These are phyloP conservation scores for Hypoxylon perforatum DNA, from an alignment of 495 filamentous ascomycete genomes.

Conservation along the genomic window DNA sequence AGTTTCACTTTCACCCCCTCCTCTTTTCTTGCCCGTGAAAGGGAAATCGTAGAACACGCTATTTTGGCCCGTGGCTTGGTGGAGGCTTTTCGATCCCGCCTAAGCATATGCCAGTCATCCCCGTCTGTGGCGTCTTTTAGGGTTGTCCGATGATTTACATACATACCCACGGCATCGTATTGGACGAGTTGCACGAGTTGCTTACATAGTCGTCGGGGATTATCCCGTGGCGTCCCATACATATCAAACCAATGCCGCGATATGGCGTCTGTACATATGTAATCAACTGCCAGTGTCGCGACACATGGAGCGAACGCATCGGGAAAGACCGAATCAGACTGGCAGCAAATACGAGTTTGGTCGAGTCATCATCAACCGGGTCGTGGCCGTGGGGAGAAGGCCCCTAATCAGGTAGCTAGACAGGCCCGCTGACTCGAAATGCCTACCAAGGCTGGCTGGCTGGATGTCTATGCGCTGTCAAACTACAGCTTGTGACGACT, in stretches of 20 bases:
- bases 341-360: slow-evolving; percentile 34
- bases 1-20: slow-evolving; percentile 15
- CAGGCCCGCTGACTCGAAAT: slow-evolving; percentile 40
- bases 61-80: slow-evolving; percentile 34
- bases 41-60: slow-evolving; percentile 7
- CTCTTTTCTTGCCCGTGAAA: background rate
- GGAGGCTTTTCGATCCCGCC: slow-evolving; percentile 27
- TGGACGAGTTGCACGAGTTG: slow-evolving; percentile 2
- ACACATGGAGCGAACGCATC: slow-evolving; percentile 17
- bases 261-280: slow-evolving; percentile 9
- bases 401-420: slow-evolving; percentile 23
- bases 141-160: slow-evolving; percentile 38
- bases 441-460: slow-evolving; percentile 31
- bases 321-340: slow-evolving; percentile 15
- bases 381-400: slow-evolving; percentile 6
- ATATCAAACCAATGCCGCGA: background rate
- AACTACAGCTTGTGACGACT: slow-evolving; percentile 37
- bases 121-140: slow-evolving; percentile 32
- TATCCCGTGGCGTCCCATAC: slow-evolving; percentile 5
- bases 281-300: slow-evolving; percentile 19
- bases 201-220: slow-evolving; percentile 17
- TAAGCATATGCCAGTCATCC: slow-evolving; percentile 44
- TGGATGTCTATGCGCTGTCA: slow-evolving; percentile 37
- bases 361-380: slow-evolving; percentile 25
- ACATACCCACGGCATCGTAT: slow-evolving; percentile 3